Base-by-base conservation (phyloP, 1,284 basidiomycete genomes). In the Fistulina hepatica region DNA sequence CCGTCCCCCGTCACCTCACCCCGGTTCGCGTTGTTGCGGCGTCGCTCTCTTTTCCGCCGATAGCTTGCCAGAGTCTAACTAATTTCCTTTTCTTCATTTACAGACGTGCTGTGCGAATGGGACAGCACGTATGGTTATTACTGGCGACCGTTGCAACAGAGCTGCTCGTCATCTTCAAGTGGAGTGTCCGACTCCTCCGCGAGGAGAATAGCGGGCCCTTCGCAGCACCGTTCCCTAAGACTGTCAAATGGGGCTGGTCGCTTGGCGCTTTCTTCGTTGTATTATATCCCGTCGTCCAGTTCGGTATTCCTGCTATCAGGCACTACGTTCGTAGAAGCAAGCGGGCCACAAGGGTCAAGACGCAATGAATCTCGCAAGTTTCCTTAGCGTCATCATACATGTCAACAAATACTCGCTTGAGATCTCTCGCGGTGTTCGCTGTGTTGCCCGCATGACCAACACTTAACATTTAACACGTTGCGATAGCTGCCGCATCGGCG, bases 91-190 rank as follows among this genome's bases (percentile, higher is more conserved):
- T 24, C 37, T 40, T 9, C 42, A 36, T 44, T 44, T 40, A 36
- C 47, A 84, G 83, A 52, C 74, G 66, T 48, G 79, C 81, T 21
- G 77, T 79, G 44, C 69, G 85, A 39, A 88, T 90, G 85, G 85
- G 85, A 2, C 81, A 85, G 46, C 85, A 90, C 54, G 76, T 78
- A 26, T 89, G 84, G 83, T 61, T 89, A 26, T 63, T 89, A 40
- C 69, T 86, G 33, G 83, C 85, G 24, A 90, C 85, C 13, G 76
- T 88, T 42, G 52, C 74, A 40, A 88, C 86, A 13, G 85, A 89
- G 53, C 51, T 81, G 22, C 62, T 85, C 34, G 77, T 71, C 22
- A 83, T 85, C 40, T 58, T 63, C 44, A 84, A 89, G 62, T 88
- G 82, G 82, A 76, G 80, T 46, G n/a, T n/a, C n/a, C n/a, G n/a